A percentile compares a stretch with the other conserved stretches of the same genome.
phyloP scores from a whole-genome alignment of 2,329 filamentous ascomycete species.

The Arthrobotrys sinensis region DNA sequence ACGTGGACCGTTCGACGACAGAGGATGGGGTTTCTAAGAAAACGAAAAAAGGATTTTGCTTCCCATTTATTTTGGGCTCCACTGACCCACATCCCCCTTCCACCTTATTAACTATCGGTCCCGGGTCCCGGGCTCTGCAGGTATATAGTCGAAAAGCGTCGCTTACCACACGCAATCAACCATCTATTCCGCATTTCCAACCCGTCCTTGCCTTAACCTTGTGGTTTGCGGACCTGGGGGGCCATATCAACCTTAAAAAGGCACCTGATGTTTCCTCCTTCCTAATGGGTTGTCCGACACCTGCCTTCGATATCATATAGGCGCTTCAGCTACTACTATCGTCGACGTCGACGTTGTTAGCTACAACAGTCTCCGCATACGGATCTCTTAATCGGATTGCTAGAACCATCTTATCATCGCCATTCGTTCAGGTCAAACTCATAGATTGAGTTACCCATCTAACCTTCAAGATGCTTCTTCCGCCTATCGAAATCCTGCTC shows the following conservation, averaged over 20 bases:
- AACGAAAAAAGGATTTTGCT: slow-evolving; percentile 43
- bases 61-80: slow-evolving; percentile 30
- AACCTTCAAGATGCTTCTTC: slow-evolving; percentile 45
- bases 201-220: slow-evolving; percentile 38
- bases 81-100: slow-evolving; percentile 36
- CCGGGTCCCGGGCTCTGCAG: slow-evolving; percentile 47
- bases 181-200: slow-evolving; percentile 32
- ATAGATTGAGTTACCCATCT: slow-evolving; percentile 39
- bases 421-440: slow-evolving; percentile 11
- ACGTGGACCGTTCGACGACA: slow-evolving; percentile 53
- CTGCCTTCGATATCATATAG: slow-evolving; percentile 37
- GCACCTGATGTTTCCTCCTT: slow-evolving; percentile 52
- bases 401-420: not conserved
- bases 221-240: slow-evolving; percentile 50
- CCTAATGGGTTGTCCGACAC: slow-evolving; percentile 55
- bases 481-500: slow-evolving; percentile 30
- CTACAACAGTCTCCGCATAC: slow-evolving; percentile 10
- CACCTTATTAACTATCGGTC: slow-evolving; percentile 34
- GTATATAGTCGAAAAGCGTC: slow-evolving; percentile 46
- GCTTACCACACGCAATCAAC: slow-evolving; percentile 39
- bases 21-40: slow-evolving; percentile 42
- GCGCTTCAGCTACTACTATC: slow-evolving; percentile 27
- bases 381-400: slow-evolving; percentile 10
- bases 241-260: slow-evolving; percentile 57
- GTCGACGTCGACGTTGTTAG: slow-evolving; percentile 29